These are phyloP conservation scores for Aspergillus ruber DNA, from an alignment of 2,329 filamentous ascomycete genomes.

Conservation along the genomic window DNA sequence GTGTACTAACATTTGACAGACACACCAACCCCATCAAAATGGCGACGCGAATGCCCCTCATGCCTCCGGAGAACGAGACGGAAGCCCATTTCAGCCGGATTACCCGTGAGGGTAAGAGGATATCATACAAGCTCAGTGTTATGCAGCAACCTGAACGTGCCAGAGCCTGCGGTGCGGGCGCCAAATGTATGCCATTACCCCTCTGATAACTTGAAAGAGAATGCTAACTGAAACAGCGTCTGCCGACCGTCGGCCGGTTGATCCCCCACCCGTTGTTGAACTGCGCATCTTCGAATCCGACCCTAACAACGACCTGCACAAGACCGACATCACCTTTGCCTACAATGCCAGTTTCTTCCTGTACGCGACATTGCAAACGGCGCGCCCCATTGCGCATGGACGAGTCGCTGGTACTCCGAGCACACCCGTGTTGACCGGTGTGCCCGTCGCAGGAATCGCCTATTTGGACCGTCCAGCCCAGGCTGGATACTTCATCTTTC, in stretches of 20 bases:
- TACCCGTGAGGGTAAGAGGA: constrained; percentile 67
- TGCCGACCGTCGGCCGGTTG: constrained; percentile 83
- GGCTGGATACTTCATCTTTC: constrained; percentile 93
- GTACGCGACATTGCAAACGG: constrained; percentile 82
- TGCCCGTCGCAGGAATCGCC: constrained; percentile 90
- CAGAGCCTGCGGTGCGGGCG: constrained; percentile 88
- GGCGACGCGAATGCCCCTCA: constrained; percentile 30
- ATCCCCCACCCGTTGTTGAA: constrained; percentile 91
- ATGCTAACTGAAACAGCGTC: constrained; percentile 50
- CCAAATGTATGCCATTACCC: constrained; percentile 65
- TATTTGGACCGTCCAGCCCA: constrained; percentile 80
- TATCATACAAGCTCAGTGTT: constrained; percentile 77
- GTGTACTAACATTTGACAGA: not conserved
- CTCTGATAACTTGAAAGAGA: not conserved
- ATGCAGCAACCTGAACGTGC: constrained; percentile 93
- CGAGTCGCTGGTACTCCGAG: constrained; percentile 64
- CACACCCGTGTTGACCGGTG: constrained; percentile 81
- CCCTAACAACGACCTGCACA: constrained; percentile 49
- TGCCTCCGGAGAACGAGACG: constrained; percentile 49
- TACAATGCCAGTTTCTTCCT: constrained; percentile 98
- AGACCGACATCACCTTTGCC: constrained; percentile 71
- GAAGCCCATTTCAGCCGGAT: constrained; percentile 48
- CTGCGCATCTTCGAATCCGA: constrained; percentile 71
- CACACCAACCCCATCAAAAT: constrained; percentile 28
- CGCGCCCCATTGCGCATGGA: constrained; percentile 73